Evolutionary conservation across 148 eudicot genomes (phyloP).

Genomic region (Vaccinium darrowii): DNA sequence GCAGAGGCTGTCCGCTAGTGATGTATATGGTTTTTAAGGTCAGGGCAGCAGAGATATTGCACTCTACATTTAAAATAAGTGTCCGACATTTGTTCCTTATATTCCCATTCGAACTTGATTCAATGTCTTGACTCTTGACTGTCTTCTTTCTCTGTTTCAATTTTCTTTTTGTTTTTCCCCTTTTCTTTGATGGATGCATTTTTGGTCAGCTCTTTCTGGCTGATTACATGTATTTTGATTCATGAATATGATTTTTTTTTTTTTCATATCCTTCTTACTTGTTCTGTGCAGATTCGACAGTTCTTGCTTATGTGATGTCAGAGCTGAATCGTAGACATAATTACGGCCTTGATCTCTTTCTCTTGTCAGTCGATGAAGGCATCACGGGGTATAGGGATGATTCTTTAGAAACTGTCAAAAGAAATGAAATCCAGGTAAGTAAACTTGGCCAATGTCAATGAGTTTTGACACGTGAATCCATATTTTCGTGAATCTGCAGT

Average conservation of each 20-base stretch:
- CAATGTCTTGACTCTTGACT: background rate
- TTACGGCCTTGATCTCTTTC: slow-evolving; percentile 87
- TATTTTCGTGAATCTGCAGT: background rate
- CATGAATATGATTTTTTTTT: background rate
- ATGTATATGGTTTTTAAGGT: background rate
- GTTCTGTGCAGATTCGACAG: slow-evolving; percentile 81
- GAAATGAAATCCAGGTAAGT: slow-evolving; percentile 87
- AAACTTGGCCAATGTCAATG: slow-evolving; percentile 1
- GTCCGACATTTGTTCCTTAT: background rate
- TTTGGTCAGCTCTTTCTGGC: background rate
- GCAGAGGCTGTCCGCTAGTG: background rate
- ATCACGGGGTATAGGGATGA: slow-evolving; percentile 98
- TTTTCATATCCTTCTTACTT: background rate
- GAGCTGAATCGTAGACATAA: slow-evolving; percentile 81
- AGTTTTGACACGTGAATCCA: background rate
- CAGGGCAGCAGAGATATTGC: background rate
- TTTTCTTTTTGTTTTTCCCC: background rate
- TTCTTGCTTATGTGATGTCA: slow-evolving; percentile 94
- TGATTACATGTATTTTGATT: background rate
- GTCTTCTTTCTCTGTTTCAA: background rate
- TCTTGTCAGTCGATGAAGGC: slow-evolving; percentile 92
- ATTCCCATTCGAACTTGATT: background rate
- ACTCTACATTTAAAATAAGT: background rate
- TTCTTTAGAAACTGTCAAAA: slow-evolving; percentile 94
- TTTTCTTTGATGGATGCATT: background rate